These are phyloP conservation scores for Rauvolfia tetraphylla DNA, from an alignment of 257 asterid genomes.

Conservation along the genomic window DNA sequence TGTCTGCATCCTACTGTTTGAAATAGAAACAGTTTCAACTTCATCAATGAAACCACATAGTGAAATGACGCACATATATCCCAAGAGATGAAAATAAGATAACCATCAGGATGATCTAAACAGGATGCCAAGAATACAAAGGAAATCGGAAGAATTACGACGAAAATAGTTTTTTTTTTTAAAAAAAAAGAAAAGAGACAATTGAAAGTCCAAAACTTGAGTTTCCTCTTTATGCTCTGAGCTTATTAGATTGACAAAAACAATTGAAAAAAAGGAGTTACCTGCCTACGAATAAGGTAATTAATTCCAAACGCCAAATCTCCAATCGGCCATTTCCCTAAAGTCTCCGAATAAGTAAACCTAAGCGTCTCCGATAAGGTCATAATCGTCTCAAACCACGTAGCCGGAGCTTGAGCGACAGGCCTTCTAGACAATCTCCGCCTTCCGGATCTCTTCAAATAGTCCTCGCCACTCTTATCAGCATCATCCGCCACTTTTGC, in stretches of 20 bases:
- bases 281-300: constrained; percentile 77
- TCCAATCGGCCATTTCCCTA: constrained; percentile 87
- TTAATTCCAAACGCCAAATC: constrained; percentile 84
- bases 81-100: background rate
- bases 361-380: constrained; percentile 70
- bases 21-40: constrained; percentile 5
- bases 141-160: background rate
- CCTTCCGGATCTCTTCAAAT: constrained; percentile 53
- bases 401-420: constrained; percentile 80
- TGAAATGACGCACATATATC: background rate
- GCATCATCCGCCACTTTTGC: constrained; percentile 40
- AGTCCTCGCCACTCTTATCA: constrained; percentile 28
- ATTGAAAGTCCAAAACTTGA: background rate
- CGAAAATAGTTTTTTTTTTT: background rate
- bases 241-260: background rate
- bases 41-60: background rate
- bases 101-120: background rate
- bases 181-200: background rate
- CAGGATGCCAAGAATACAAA: background rate
- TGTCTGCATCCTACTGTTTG: background rate
- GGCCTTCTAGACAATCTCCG: constrained; percentile 68
- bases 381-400: constrained; percentile 73
- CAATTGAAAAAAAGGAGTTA: constrained; percentile 10
- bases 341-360: constrained; percentile 76
- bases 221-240: background rate